Evolutionary conservation across 2,329 filamentous ascomycete species (phyloP).

Genomic region (Metarhizium rileyi): DNA sequence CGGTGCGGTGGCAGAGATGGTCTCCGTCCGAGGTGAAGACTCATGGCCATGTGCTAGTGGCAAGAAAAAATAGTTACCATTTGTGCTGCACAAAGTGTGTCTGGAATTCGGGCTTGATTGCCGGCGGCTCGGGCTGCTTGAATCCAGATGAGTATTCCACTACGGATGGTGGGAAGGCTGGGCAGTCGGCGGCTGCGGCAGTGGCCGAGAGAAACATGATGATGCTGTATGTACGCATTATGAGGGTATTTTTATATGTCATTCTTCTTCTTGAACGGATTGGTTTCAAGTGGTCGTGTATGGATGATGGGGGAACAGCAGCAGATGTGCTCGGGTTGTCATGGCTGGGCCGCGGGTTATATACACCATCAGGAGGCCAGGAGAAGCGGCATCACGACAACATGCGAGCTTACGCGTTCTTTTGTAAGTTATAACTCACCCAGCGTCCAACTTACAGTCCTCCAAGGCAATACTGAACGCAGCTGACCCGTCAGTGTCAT

Average conservation of each 20-base stretch:
- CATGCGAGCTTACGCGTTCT: not conserved
- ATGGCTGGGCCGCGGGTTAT: not conserved
- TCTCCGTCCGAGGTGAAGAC: too few relatives aligned
- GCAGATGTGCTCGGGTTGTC: not conserved
- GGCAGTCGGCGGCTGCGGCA: conserved; percentile 5
- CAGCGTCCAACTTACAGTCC: too few relatives aligned
- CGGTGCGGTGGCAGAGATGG: too few relatives aligned
- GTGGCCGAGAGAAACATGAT: not conserved
- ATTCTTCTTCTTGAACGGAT: too few relatives aligned
- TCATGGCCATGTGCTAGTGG: not conserved
- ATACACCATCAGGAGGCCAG: not conserved
- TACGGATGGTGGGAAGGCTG: conserved; percentile 17
- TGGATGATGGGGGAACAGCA: too few relatives aligned
- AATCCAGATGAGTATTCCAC: conserved; percentile 21
- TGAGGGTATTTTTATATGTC: not conserved
- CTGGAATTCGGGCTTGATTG: conserved; percentile 20
- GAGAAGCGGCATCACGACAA: not conserved
- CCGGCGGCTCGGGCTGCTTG: conserved; percentile 21
- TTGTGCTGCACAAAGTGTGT: conserved; percentile 29
- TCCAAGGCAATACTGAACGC: too few relatives aligned
- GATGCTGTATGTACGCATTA: not conserved
- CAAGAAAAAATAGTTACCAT: conserved; percentile 15
- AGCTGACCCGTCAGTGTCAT: too few relatives aligned
- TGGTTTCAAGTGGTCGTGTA: too few relatives aligned
- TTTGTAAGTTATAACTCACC: too few relatives aligned